Evolutionary conservation across 176 grass and related monocot genomes (phyloP), one percentile per base, ranked within the genome.

Genomic region (Oropetium thomaeum): DNA sequence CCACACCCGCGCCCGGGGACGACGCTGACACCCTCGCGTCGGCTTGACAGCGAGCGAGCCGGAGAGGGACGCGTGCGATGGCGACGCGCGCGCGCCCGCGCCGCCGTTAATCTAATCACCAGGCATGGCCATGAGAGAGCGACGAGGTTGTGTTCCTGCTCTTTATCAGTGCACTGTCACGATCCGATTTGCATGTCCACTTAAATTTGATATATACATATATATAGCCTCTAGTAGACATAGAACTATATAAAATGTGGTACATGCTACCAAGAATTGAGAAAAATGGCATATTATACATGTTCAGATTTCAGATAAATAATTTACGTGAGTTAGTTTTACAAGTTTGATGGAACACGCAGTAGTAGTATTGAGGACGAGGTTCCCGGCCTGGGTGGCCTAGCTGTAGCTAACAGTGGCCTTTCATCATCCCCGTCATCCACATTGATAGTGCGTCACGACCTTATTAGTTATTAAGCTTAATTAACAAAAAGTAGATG

Each of bases 381-480:
- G 20, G 19, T 52, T 22, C 49, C 20, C 20, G n/a, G 20, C 49
- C 49, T 10, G 4, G 11, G 11, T 8, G 40, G 40, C 60, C n/a
- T n/a, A n/a, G n/a, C n/a, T n/a, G n/a, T n/a, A n/a, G n/a, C 38
- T 85, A 79, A 66, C n/a, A n/a, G n/a, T 79, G 88, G 69, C 69
- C 69, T 79, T 79, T 78, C 38, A 28, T 65, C 69, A 69, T 81
- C 83, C 83, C 13, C 52, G 53, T 73, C 76, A 83, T 68, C 85
- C 82, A 78, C 89, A 74, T 84, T 77, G 66, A 3, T 91, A 81
- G 85, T 91, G 92, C 43, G 61, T 86, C 54, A 80, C 70, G 66
- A 91, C 63, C 88, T 67, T 79, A 72, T 67, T 79, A 72, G 73
- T 86, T 79, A 49, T 86, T 79, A 49, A 57, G 58, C 57, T 75